Evolutionary conservation across 2,329 filamentous ascomycete genomes (phyloP), one percentile per base, ranked within the genome.

Genomic region (Fusarium robinianum): DNA sequence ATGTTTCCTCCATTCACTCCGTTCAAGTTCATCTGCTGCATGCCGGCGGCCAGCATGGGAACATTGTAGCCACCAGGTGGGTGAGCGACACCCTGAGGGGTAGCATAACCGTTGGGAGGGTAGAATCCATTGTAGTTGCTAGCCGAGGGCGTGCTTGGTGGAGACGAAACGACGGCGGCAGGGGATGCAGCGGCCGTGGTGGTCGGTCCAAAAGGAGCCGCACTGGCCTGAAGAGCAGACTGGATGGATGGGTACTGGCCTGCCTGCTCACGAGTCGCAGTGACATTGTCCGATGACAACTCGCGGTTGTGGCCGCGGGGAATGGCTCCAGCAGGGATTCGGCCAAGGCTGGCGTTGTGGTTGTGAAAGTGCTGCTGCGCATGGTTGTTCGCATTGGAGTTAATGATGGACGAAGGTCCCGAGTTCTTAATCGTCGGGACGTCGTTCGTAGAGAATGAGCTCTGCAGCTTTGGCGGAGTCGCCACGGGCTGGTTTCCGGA

Each of bases 401-500:
- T 66, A 40, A 71, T 63, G 41, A 67, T 63, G 22, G 64, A 61
- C 33, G 77, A 68, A 33, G 72, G 76, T 41, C 79, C 78, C 40
- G 79, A 75, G 55, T 77, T 85, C 78, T 94, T 95, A 62, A 90
- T 75, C 6, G 90, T 95, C 5, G 90, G 88, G 14, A 96, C 78
- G 62, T 97, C 91, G 67, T 87, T 94, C 40, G 89, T 84, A 8
- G 94, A 96, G 72, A 88, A 96, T 0, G 92, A 96, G 30, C 87
- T 85, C 69, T 91, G 88, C 45, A 96, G 70, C 73, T 88, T 90
- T 19, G 85, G 83, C 23, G 87, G 81, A 39, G 81, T 80, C 17
- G 80, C 76, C 66, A 86, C 78, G 47, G 69, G 68, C 47, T 78
- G 74, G 44, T 65, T 79, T 17, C 70, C 66, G 11, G 78, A 68